A percentile compares a stretch with the other conserved stretches of the same genome.
These are phyloP conservation scores for Ceratocystis diversiconidia DNA, from an alignment of 2,329 filamentous ascomycete genomes.

Conservation along the genomic window DNA sequence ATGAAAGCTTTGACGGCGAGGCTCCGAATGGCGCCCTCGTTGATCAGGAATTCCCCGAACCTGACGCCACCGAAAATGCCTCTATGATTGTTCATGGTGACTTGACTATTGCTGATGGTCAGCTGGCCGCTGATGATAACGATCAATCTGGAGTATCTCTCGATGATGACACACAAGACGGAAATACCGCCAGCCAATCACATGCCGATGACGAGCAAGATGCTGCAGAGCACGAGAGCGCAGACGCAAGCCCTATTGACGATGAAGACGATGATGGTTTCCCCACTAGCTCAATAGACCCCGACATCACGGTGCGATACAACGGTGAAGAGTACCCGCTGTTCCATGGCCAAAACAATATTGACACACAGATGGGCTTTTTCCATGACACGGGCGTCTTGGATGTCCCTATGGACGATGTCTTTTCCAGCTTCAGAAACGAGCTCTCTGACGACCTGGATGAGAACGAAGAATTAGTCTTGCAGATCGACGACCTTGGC, in stretches of 20 bases:
- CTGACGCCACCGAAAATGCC: slow-evolving; percentile 17
- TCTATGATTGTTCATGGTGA: slow-evolving; percentile 7
- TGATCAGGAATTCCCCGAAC: slow-evolving; percentile 23
- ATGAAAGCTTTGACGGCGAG: slow-evolving; percentile 20
- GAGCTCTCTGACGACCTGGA: slow-evolving; percentile 34
- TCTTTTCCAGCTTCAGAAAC: slow-evolving; percentile 32
- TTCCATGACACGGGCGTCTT: slow-evolving; percentile 32
- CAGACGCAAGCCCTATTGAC: slow-evolving; percentile 18
- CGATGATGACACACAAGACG: slow-evolving; percentile 10
- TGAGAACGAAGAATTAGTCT: slow-evolving; percentile 34
- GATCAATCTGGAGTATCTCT: slow-evolving; percentile 18
- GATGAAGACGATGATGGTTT: slow-evolving; percentile 19
- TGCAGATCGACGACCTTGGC: slow-evolving; percentile 38
- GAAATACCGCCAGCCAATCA: slow-evolving; percentile 20
- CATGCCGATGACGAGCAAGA: slow-evolving; percentile 20
- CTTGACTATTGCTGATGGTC: slow-evolving; percentile 5
- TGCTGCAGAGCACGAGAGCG: slow-evolving; percentile 16
- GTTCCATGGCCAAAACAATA: slow-evolving; percentile 24
- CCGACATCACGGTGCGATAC: slow-evolving; percentile 30
- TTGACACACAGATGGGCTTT: slow-evolving; percentile 29
- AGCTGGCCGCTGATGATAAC: slow-evolving; percentile 15
- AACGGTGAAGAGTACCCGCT: slow-evolving; percentile 32
- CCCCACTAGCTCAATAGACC: slow-evolving; percentile 19
- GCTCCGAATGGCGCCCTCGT: slow-evolving; percentile 21
- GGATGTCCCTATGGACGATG: slow-evolving; percentile 31